Evolutionary conservation across 495 filamentous ascomycete genomes (phyloP), one percentile per base, ranked within the genome.

Genomic region (Aspergillus egyptiacus): DNA sequence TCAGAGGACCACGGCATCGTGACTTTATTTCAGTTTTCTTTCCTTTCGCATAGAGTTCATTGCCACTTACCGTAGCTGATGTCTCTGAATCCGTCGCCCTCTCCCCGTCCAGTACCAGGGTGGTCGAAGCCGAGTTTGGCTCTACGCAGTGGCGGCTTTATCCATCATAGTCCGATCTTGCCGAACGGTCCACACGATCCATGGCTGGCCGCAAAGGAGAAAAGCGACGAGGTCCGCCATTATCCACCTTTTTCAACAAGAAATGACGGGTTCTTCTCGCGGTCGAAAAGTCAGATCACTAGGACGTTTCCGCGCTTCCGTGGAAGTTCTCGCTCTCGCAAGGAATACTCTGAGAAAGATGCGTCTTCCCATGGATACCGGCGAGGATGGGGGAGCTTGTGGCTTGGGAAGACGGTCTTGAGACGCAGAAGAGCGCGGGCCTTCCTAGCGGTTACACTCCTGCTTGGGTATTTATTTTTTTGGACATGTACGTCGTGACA

Each of bases 101-200:
- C 87, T 39, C 89, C 88, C 51, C 77, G 79, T 46, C 81, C 78
- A 53, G 85, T 85, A 55, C 87, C 85, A 59, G 89, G 88, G 55
- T 95, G 90, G 89, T 80, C 87, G 48, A 91, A 83, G 67, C 89
- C 89, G 15, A 88, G 87, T 24, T 73, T 94, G 42, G 83, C 81
- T 58, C 86, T 87, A 23, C 68, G 74, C 46, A 71, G 74, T 17
- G 71, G 65, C 31, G n/a, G n/a, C 68, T 71, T 8, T 80, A 73
- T 56, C 61, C 66, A 2, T 56, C 67, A n/a, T n/a, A n/a, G n/a
- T n/a, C n/a, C n/a, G n/a, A n/a, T n/a, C n/a, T n/a, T n/a, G n/a
- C n/a, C n/a, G n/a, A n/a, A n/a, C 6, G 57, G 44, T 28, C 44
- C 64, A 6, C 48, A 64, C 7, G 59, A 59, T 8, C 86, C 85